Evolutionary conservation across 371 early-diverging fungal genomes (phyloP).

Genomic region (Zychaea mexicana): DNA sequence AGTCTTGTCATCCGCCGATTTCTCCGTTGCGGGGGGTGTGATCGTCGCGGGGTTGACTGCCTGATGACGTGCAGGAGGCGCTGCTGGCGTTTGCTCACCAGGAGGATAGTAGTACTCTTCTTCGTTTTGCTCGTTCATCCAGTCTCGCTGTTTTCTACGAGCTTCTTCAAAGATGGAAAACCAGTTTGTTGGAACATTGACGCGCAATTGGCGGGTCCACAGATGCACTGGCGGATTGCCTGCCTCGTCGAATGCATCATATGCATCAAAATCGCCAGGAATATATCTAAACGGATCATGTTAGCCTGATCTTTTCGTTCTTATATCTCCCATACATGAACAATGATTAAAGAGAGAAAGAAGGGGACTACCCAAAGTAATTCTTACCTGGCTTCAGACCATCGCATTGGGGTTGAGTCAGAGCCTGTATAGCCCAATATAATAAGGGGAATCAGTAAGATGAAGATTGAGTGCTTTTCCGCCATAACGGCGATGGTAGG

Average conservation of each 20-base stretch:
- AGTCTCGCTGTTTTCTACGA: slow-evolving; percentile 37
- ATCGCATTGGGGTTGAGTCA: slow-evolving; percentile 41
- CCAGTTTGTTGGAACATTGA: slow-evolving; percentile 40
- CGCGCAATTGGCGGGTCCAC: slow-evolving; percentile 37
- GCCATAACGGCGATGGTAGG: no score
- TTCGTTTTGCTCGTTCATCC: slow-evolving; percentile 17
- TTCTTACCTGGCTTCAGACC: slow-evolving; percentile 46
- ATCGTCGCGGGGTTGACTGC: not conserved
- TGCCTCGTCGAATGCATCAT: slow-evolving; percentile 45
- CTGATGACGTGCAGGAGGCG: not conserved
- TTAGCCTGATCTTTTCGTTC: not conserved
- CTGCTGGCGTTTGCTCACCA: not conserved
- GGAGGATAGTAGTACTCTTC: slow-evolving; percentile 14
- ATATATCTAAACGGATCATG: slow-evolving; percentile 30
- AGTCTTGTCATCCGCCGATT: not conserved
- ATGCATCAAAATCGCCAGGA: slow-evolving; percentile 46
- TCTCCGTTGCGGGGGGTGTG: slow-evolving; percentile 3
- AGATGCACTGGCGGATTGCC: slow-evolving; percentile 51
- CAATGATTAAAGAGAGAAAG: not conserved
- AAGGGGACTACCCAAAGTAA: not conserved
- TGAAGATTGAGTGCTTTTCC: not conserved
- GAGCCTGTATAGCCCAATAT: slow-evolving; percentile 22
- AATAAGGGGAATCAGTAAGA: not conserved
- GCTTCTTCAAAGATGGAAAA: slow-evolving; percentile 50
- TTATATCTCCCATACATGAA: not conserved